These are phyloP conservation scores for Acacia melanoxylon DNA, from an alignment of 306 rosid species.

Conservation along the genomic window DNA sequence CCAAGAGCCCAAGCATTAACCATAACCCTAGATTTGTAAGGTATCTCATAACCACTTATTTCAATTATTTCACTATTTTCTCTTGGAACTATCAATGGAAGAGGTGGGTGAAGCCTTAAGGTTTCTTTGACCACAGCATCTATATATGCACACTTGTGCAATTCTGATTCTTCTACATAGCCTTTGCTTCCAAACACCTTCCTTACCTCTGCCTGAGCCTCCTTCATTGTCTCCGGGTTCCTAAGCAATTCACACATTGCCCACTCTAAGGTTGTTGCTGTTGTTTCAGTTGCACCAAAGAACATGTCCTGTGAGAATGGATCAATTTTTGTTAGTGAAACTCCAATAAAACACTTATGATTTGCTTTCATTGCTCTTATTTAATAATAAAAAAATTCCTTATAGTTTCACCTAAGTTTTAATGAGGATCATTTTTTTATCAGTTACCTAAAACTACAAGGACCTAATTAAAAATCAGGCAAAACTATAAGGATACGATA, in stretches of 20 bases:
- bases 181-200: background rate
- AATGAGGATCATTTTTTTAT: no score
- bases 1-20: background rate
- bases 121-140: background rate
- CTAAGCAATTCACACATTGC: slow-evolving; percentile 23
- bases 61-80: background rate
- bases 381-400: no score
- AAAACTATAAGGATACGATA: no score
- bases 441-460: no score
- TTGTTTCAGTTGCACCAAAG: background rate
- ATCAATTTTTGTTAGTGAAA: background rate
- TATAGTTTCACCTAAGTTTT: no score
- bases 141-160: background rate
- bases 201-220: slow-evolving; percentile 23
- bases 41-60: slow-evolving; percentile 2
- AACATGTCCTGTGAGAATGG: slow-evolving; percentile 12
- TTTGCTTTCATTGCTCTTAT: no score
- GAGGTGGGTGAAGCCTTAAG: background rate
- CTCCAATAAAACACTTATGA: background rate
- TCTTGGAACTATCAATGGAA: background rate
- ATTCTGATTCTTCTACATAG: background rate
- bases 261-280: slow-evolving; percentile 15
- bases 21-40: background rate
- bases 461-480: no score
- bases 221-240: background rate